phyloP scores from a whole-genome alignment of 805 yeast genomes.

The Helenozyma rhizophorensis region DNA sequence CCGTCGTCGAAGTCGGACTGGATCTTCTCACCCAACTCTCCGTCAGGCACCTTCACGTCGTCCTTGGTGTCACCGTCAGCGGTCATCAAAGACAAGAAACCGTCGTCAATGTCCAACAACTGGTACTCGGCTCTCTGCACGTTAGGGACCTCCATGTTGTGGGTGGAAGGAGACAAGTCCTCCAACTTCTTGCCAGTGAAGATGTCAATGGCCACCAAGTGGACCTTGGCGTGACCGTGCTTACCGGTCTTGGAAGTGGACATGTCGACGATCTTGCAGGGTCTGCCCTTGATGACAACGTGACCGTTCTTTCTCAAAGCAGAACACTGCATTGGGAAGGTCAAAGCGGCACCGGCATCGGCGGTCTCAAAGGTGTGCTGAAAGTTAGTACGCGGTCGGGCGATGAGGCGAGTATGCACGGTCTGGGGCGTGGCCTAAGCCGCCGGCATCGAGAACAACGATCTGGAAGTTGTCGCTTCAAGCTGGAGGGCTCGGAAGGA shows the following conservation, averaged over 20 bases:
- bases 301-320: constrained; percentile 99
- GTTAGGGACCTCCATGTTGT: constrained; percentile 99
- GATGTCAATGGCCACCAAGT: constrained; percentile 97
- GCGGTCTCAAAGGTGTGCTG: constrained; percentile 96
- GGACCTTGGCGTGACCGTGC: constrained; percentile 99
- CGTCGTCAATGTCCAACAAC: constrained; percentile 97
- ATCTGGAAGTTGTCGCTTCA: too few relatives aligned
- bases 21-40: constrained; percentile 92
- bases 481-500: too few relatives aligned
- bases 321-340: constrained; percentile 99
- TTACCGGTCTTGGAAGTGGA: constrained; percentile 99
- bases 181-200: constrained; percentile 99
- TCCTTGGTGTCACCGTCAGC: constrained; percentile 98
- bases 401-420: too few relatives aligned
- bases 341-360: constrained; percentile 97
- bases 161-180: constrained; percentile 99
- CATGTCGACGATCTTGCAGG: constrained; percentile 99
- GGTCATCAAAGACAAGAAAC: constrained; percentile 95
- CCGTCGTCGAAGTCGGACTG: constrained; percentile 95
- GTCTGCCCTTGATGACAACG: constrained; percentile 98
- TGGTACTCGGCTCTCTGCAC: constrained; percentile 94
- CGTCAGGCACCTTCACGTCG: constrained; percentile 97
- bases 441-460: too few relatives aligned
- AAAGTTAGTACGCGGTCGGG: constrained; percentile 21
- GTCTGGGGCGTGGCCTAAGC: too few relatives aligned